phyloP scores from a whole-genome alignment of 23 red algal genomes.

The Cyanidioschyzon merolae region DNA sequence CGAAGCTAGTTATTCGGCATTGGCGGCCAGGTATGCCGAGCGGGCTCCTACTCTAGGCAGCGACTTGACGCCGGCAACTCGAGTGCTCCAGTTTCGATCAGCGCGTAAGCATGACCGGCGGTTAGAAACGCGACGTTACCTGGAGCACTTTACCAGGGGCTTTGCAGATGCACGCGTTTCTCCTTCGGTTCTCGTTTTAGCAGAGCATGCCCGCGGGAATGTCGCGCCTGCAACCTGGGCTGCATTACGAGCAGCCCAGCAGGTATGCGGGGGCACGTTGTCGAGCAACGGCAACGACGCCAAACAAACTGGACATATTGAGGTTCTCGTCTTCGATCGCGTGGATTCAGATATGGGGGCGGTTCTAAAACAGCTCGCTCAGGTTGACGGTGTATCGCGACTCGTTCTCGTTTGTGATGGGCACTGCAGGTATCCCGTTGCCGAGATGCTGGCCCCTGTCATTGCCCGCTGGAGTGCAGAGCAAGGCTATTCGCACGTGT shows the following conservation, averaged over 20 bases:
- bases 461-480: slow-evolving; percentile 13
- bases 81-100: too few species aligned
- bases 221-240: slow-evolving; percentile 3
- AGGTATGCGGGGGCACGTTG: not conserved
- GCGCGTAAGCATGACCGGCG: too few species aligned
- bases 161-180: too few species aligned
- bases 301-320: not conserved
- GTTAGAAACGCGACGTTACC: too few species aligned
- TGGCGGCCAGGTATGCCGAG: too few species aligned
- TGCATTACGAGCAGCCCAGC: not conserved
- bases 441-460: slow-evolving; percentile 24
- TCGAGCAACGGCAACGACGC: not conserved
- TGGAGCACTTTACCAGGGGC: too few species aligned
- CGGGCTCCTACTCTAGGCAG: too few species aligned
- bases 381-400: slow-evolving; percentile 7
- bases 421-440: not conserved
- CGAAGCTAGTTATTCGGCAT: too few species aligned
- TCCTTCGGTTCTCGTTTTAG: not conserved
- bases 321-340: not conserved
- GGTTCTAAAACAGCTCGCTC: not conserved
- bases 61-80: too few species aligned
- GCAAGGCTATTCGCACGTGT: slow-evolving; percentile 26
- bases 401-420: not conserved
- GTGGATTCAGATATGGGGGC: not conserved
- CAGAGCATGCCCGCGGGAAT: not conserved